These are phyloP conservation scores for Salix exigua DNA, from an alignment of 345 rosid genomes.

Conservation along the genomic window DNA sequence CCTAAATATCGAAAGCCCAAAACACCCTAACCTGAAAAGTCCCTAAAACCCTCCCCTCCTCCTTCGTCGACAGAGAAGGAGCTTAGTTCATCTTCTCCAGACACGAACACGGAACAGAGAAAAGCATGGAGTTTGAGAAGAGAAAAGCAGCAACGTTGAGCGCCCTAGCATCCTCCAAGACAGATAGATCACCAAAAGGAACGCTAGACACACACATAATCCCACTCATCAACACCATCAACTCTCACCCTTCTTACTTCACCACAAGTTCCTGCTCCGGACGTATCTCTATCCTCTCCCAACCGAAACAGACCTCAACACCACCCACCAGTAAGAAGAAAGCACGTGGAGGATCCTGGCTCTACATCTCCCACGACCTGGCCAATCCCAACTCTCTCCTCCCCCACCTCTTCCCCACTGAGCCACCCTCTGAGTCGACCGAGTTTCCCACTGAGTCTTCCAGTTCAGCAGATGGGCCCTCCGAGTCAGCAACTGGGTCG, in stretches of 20 bases:
- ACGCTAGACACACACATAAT: conserved; percentile 64
- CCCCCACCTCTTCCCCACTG: conserved; percentile 47
- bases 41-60: conserved; percentile 1
- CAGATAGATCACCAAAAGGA: conserved; percentile 85
- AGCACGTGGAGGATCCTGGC: conserved; percentile 87
- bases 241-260: conserved; percentile 70
- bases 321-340: conserved; percentile 41
- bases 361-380: conserved; percentile 65
- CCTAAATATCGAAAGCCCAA: neutral
- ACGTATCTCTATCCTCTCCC: conserved; percentile 81
- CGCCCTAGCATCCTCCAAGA: conserved; percentile 42
- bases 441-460: no score
- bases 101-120: no score
- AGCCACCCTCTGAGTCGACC: no score
- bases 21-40: neutral
- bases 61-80: neutral
- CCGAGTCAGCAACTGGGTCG: neutral
- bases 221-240: conserved; percentile 65
- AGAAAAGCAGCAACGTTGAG: conserved; percentile 68
- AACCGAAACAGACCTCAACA: conserved; percentile 36
- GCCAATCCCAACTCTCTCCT: conserved; percentile 48
- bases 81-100: neutral
- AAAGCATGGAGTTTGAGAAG: conserved; percentile 64
- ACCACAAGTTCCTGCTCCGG: conserved; percentile 97
- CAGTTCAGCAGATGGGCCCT: neutral